Conservation (phyloP, 345 rosid genomes). For the Boechera divaricarpa region DNA sequence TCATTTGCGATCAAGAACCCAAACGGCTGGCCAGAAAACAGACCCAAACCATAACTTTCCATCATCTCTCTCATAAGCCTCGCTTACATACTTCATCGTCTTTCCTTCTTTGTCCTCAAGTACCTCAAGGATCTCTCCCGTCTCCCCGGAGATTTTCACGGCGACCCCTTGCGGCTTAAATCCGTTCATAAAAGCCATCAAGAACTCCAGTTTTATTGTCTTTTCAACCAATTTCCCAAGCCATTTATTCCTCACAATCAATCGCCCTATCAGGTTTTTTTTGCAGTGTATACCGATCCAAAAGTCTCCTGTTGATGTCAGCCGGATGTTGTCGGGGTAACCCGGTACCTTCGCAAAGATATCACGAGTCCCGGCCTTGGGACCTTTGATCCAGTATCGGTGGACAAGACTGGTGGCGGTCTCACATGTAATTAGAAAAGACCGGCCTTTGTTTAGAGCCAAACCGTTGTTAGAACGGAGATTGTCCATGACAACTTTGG, state of each 20-base stretch:
- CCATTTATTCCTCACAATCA: constrained; percentile 39
- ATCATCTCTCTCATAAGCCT: constrained; percentile 62
- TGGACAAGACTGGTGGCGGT: constrained; percentile 43
- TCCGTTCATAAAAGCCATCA: neutral
- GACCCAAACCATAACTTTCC: constrained; percentile 65
- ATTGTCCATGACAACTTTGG: constrained; percentile 36
- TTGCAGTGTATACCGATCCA: constrained; percentile 27
- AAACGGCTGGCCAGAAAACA: constrained; percentile 11
- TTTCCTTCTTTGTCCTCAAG: constrained; percentile 46
- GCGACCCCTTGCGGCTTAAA: constrained; percentile 35
- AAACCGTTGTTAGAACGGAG: constrained; percentile 65
- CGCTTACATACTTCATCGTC: constrained; percentile 61
- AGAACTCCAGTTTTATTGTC: neutral
- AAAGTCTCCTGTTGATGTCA: constrained; percentile 25
- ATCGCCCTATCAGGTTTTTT: constrained; percentile 12
- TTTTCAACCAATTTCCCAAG: constrained; percentile 47
- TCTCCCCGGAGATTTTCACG: constrained; percentile 52
- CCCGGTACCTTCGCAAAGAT: constrained; percentile 35
- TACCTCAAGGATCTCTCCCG: constrained; percentile 52
- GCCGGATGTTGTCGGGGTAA: constrained; percentile 28
- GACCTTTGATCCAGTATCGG: constrained; percentile 54
- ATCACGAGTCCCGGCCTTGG: constrained; percentile 39
- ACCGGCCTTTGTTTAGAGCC: constrained; percentile 60
- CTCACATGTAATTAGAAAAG: constrained; percentile 58
- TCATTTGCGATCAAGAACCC: constrained; percentile 9